Conservation (phyloP, 768 basidiomycete species). For the Tubosaeta sp. region DNA sequence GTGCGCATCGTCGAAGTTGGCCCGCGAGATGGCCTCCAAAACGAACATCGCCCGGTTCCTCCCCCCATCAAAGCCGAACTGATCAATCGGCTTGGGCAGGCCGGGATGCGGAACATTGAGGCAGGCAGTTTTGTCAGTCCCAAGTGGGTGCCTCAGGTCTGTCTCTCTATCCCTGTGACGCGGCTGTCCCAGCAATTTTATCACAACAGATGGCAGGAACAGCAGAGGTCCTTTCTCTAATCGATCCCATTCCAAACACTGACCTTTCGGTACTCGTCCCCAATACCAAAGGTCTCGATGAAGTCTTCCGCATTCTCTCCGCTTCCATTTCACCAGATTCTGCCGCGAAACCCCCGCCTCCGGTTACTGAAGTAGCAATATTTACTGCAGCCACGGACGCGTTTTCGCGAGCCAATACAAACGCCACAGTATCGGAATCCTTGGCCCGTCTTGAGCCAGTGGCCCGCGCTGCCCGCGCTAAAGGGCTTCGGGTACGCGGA, state of each 20-base stretch:
- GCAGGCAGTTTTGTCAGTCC: constrained; percentile 89
- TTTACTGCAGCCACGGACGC: constrained; percentile 88
- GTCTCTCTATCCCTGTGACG: constrained; percentile 4
- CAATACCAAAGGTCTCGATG: constrained; percentile 72
- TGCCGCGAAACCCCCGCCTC: constrained; percentile 37
- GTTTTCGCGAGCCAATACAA: constrained; percentile 84
- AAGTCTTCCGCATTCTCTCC: constrained; percentile 54
- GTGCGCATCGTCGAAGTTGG: constrained; percentile 80
- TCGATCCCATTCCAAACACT: constrained; percentile 49
- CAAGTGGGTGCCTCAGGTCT: constrained; percentile 87
- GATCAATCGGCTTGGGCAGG: constrained; percentile 64
- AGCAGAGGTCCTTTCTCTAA: constrained; percentile 59
- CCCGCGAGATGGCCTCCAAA: constrained; percentile 89
- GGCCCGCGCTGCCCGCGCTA: constrained; percentile 51
- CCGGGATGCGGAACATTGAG: constrained; percentile 71
- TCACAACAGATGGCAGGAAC: constrained; percentile 79
- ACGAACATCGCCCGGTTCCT: constrained; percentile 71
- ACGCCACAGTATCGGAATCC: constrained; percentile 68
- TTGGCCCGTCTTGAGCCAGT: constrained; percentile 61
- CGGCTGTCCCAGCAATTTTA: neutral
- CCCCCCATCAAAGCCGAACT: constrained; percentile 75
- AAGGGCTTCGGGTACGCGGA: constrained; percentile 69
- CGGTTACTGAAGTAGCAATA: constrained; percentile 81
- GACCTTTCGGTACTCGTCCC: constrained; percentile 81
- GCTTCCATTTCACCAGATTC: constrained; percentile 21